Evolutionary conservation across 768 basidiomycete species (phyloP), one percentile per base, ranked within the genome.

Genomic region (Hericium alpestre): DNA sequence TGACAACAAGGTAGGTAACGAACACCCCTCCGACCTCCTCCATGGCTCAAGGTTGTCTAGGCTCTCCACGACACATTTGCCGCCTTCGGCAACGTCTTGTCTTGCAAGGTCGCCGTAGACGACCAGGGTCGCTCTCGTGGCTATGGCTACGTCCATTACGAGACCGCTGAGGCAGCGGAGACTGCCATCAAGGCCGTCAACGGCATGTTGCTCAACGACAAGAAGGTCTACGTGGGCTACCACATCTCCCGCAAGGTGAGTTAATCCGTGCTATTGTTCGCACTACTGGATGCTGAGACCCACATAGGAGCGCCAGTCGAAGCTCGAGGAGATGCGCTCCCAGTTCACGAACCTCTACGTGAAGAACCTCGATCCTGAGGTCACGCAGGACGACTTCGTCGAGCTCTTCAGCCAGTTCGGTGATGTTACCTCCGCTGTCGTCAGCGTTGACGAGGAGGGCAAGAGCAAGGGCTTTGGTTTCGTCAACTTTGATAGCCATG

Each of bases 21-120:
- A 10, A 15, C 16, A 2, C 41, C 16, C 32, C 9, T 8, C 32
- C 32, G 32, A 32, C 6, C 6, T 32, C 6, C 32, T 32, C 6
- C 38, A 56, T 12, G 13, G 25, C 16, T 15, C 39, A 23, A n/a
- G 39, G 55, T 23, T 56, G 1, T 40, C 32, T 27, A 93, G 90
- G 96, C 96, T 63, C 92, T 99, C 59, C 96, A 99, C 70, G 96
- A 99, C 71, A 99, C 96, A 53, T 99, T 99, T 69, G 94, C 93
- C 62, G 95, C 96, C 56, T 99, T 98, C 69, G 96, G 96, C 58
- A 94, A 95, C 65, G 95, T 99, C 64, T 76, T 99, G 63, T 98
- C 95, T 11, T 99, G 96, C 86, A 99, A 99, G 76, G 95, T 99
- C 66, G 96, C 94, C 59, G 88, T 86, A 51, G 96, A 98, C 69